These are phyloP conservation scores for Rhizopogon vinicolor DNA, from an alignment of 768 basidiomycete species.

Conservation along the genomic window DNA sequence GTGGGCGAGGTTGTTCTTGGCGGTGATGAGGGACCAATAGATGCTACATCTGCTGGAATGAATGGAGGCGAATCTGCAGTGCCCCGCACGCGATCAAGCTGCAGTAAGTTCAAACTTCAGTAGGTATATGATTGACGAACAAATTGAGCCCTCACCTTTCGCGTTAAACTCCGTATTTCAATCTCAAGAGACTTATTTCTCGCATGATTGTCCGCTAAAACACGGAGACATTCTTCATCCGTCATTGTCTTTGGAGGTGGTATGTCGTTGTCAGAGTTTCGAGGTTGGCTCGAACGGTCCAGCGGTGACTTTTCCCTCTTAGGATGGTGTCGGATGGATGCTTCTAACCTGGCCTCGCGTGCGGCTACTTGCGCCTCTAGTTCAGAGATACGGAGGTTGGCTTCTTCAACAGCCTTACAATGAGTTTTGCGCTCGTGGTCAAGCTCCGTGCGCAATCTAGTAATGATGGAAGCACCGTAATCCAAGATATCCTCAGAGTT, in stretches of 20 bases:
- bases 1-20: not conserved
- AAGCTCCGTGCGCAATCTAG: slow-evolving; percentile 36
- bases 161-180: slow-evolving; percentile 36
- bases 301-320: not conserved
- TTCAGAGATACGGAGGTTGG: slow-evolving; percentile 36
- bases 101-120: not conserved
- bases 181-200: slow-evolving; percentile 40
- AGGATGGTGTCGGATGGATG: slow-evolving; percentile 10
- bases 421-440: slow-evolving; percentile 42
- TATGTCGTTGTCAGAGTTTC: slow-evolving; percentile 3
- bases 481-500: slow-evolving; percentile 26
- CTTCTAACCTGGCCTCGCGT: slow-evolving; percentile 53
- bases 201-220: slow-evolving; percentile 32
- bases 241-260: slow-evolving; percentile 17
- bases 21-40: not conserved
- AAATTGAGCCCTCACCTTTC: slow-evolving; percentile 25
- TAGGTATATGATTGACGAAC: not conserved
- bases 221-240: slow-evolving; percentile 35
- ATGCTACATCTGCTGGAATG: not conserved
- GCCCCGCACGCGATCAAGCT: not conserved
- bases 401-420: slow-evolving; percentile 31
- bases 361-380: slow-evolving; percentile 52
- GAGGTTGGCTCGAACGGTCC: not conserved
- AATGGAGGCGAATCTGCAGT: not conserved
- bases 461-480: slow-evolving; percentile 43